phyloP scores from a whole-genome alignment of 441 rosid species.

The Arabidopsis hybrid region DNA sequence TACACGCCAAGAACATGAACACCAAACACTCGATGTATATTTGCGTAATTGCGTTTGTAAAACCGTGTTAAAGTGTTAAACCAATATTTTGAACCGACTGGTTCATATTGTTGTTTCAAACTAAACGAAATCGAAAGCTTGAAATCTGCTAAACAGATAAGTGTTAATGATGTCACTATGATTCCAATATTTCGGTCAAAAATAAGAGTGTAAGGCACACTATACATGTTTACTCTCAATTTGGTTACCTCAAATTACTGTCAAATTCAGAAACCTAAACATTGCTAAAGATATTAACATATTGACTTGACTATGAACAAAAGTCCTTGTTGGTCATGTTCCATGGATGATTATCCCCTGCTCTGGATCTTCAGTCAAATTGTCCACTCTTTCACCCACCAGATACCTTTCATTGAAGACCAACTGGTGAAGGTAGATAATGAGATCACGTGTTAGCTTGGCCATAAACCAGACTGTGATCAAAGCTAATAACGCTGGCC shows the following conservation, averaged over 20 bases:
- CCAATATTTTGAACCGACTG: slow-evolving; percentile 4
- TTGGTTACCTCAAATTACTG: neutral
- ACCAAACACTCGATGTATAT: neutral
- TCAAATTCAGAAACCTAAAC: slow-evolving; percentile 1
- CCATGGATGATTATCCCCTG: slow-evolving; percentile 11
- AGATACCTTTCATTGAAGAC: slow-evolving; percentile 34
- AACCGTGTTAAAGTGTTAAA: neutral
- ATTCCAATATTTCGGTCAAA: neutral
- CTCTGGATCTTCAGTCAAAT: slow-evolving; percentile 11
- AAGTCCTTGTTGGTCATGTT: neutral
- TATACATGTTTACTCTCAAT: slow-evolving; percentile 7
- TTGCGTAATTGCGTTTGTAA: neutral
- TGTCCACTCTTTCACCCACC: slow-evolving; percentile 33
- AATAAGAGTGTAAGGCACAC: neutral
- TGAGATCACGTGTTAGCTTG: slow-evolving; percentile 17
- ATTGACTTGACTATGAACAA: slow-evolving; percentile 15
- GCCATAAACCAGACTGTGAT: neutral
- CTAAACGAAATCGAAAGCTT: neutral
- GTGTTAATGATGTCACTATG: neutral
- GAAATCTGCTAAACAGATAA: neutral
- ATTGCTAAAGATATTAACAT: slow-evolving; percentile 5
- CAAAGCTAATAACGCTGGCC: slow-evolving; percentile 30
- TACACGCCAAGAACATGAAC: slow-evolving; percentile 15
- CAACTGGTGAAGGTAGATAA: slow-evolving; percentile 30
- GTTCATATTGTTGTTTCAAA: slow-evolving; percentile 6